These are phyloP conservation scores for Excoecaria agallocha DNA, from an alignment of 345 rosid genomes.

Conservation along the genomic window DNA sequence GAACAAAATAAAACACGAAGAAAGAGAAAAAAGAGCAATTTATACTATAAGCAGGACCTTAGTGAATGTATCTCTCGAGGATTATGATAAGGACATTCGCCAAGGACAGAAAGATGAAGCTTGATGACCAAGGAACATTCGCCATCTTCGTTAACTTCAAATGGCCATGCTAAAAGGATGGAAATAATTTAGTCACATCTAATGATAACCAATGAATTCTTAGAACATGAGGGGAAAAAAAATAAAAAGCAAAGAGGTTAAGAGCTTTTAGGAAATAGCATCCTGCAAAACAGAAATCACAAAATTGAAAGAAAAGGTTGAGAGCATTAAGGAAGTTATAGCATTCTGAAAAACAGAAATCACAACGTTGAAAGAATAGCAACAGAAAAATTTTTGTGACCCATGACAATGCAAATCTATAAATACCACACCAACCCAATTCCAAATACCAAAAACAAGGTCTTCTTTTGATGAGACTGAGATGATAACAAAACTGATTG, in stretches of 20 bases:
- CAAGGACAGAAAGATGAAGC: not conserved
- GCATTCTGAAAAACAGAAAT: too few species aligned
- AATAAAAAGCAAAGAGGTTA: too few species aligned
- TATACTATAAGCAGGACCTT: too few species aligned
- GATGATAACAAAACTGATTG: not conserved
- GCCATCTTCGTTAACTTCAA: not conserved
- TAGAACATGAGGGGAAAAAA: not conserved
- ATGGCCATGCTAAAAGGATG: too few species aligned
- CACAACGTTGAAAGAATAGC: not conserved
- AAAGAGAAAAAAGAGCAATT: too few species aligned
- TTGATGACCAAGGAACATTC: not conserved
- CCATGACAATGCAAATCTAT: not conserved
- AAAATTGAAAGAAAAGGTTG: not conserved
- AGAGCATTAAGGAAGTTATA: too few species aligned
- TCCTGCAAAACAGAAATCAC: too few species aligned
- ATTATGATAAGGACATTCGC: not conserved
- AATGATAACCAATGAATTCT: not conserved
- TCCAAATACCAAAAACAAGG: not conserved
- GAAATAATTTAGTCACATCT: not conserved
- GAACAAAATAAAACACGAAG: too few species aligned
- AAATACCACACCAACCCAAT: not conserved
- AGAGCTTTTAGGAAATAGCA: too few species aligned
- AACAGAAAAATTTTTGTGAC: not conserved
- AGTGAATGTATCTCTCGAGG: too few species aligned
- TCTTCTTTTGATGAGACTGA: not conserved